Conservation (phyloP, 2,329 filamentous ascomycete species). For the Didymella arachidicola region DNA sequence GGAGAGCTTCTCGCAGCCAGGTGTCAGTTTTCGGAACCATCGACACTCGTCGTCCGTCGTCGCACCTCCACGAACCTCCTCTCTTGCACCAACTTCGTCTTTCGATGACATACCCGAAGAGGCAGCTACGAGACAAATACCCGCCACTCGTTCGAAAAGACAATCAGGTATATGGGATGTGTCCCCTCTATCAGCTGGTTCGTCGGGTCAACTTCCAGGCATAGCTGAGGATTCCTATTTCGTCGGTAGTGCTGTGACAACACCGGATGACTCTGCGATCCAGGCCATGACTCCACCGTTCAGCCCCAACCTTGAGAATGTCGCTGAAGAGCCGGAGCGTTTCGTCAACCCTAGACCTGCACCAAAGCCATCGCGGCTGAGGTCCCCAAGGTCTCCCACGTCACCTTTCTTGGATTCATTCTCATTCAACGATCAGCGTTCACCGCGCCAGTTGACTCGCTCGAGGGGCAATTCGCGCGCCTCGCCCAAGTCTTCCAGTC, state of each 20-base stretch:
- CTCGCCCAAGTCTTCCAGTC: constrained; percentile 35
- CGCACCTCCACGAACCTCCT: constrained; percentile 52
- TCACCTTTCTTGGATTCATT: constrained; percentile 41
- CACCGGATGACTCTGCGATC: constrained; percentile 52
- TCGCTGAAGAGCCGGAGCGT: constrained; percentile 48
- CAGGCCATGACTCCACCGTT: constrained; percentile 52
- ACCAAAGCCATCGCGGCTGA: constrained; percentile 38
- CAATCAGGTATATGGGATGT: constrained; percentile 47
- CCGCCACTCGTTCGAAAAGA: constrained; percentile 32
- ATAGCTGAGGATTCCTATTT: constrained; percentile 42
- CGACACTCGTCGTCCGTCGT: constrained; percentile 51
- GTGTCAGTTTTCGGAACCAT: constrained; percentile 52
- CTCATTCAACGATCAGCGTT: constrained; percentile 37
- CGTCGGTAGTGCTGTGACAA: constrained; percentile 53
- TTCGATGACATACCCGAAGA: constrained; percentile 35
- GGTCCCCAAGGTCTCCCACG: constrained; percentile 35
- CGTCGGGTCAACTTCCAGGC: constrained; percentile 32
- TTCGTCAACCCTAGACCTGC: constrained; percentile 47
- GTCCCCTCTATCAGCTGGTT: constrained; percentile 32
- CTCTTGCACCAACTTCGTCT: constrained; percentile 33
- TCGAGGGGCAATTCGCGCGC: constrained; percentile 34
- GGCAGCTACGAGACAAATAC: background rate
- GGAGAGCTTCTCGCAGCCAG: constrained; percentile 65
- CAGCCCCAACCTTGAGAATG: constrained; percentile 49
- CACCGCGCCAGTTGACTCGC: constrained; percentile 29